Evolutionary conservation across 306 rosid genomes (phyloP), one percentile per base, ranked within the genome.

Genomic region (Trifolium repens): DNA sequence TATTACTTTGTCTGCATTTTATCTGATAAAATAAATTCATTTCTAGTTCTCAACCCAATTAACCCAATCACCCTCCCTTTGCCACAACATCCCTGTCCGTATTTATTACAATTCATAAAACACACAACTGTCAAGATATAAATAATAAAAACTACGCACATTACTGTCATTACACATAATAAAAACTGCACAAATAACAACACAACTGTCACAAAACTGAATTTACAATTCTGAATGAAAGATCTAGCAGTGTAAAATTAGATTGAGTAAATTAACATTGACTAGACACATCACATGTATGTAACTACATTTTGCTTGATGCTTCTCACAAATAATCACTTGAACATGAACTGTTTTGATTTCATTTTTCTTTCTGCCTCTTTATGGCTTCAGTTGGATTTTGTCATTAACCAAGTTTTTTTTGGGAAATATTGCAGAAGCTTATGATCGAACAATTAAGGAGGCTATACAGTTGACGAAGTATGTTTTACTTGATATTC

Each of bases 401-500:
- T 69, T 32, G 66, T 39, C 47, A 61, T 79, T 67, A 62, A 78
- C 53, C 43, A 44, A 26, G 69, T 50, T 83, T 72, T 46, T 35
- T 74, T 72, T 59, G 61, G 75, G 72, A 72, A 44, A 79, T 77
- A 13, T 32, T 68, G 88, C 96, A 92, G 97, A 92, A 71, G 93
- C 85, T 55, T 92, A 92, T 59, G 93, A 92, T 72, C 89, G 86
- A 67, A 80, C 87, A 17, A 92, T 92, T 42, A 79, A 82, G 76
- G 91, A 92, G 80, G 97, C 97, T 32, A 88, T 90, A 80, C 80
- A 81, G 79, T 26, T 82, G 67, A 82, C 89, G 26, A 85, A 80
- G 97, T 92, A 84, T 82, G 94, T 65, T 63, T 35, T 60, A 26
- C 35, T 67, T 50, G 47, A 64, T 53, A 50, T 16, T 22, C 46